Evolutionary conservation across 23 red algal species (phyloP).

Genomic region (Agarophyton chilense): DNA sequence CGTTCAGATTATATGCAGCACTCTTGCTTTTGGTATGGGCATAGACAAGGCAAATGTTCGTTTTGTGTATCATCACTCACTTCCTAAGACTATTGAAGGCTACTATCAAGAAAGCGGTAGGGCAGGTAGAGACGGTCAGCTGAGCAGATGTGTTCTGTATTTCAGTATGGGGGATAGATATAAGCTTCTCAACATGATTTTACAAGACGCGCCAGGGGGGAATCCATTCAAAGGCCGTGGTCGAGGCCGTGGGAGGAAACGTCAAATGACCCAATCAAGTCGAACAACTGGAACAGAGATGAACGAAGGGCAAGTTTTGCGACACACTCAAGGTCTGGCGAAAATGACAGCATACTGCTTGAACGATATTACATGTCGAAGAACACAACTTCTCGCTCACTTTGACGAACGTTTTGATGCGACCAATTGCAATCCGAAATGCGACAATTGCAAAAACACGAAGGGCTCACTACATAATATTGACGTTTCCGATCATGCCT

Average conservation of each 20-base stretch:
- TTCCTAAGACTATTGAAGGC: slow-evolving; percentile 97
- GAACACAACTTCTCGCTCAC: slow-evolving; percentile 78
- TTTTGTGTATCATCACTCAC: slow-evolving; percentile 93
- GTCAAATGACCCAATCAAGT: background rate
- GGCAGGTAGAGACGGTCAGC: slow-evolving; percentile 86
- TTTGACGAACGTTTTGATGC: slow-evolving; percentile 96
- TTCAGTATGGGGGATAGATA: slow-evolving; percentile 85
- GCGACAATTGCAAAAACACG: slow-evolving; percentile 91
- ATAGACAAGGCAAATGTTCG: slow-evolving; percentile 99
- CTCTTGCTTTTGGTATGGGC: slow-evolving; percentile 99
- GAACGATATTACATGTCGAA: slow-evolving; percentile 87
- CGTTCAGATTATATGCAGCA: slow-evolving; percentile 89
- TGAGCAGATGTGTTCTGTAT: slow-evolving; percentile 83
- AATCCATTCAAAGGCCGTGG: slow-evolving; percentile 43
- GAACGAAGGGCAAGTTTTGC: slow-evolving; percentile 76
- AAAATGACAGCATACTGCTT: slow-evolving; percentile 93
- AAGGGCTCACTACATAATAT: slow-evolving; percentile 37
- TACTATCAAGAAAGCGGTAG: slow-evolving; percentile 99
- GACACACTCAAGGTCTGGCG: slow-evolving; percentile 84
- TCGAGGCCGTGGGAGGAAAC: slow-evolving; percentile 41
- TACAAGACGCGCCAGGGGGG: slow-evolving; percentile 65
- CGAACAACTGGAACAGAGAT: slow-evolving; percentile 27
- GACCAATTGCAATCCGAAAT: slow-evolving; percentile 75
- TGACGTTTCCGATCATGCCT: slow-evolving; percentile 51
- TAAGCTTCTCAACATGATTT: slow-evolving; percentile 89